phyloP scores from a whole-genome alignment of 2,329 filamentous ascomycete species.

The Penicillium hordei region DNA sequence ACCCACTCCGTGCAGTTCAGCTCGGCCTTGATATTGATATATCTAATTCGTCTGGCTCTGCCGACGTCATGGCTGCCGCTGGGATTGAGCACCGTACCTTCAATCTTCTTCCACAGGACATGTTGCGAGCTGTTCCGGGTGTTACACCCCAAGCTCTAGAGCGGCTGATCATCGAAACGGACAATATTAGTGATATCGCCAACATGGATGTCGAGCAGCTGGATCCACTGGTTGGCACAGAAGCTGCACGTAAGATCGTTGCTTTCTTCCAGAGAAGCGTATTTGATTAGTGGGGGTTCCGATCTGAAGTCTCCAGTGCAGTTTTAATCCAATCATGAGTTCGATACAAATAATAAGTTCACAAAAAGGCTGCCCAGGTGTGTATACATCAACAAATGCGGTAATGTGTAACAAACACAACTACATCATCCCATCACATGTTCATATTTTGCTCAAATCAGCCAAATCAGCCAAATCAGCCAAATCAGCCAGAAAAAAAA shows the following conservation, averaged over 20 bases:
- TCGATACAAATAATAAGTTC: background rate
- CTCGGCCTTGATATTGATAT: slow-evolving; percentile 68
- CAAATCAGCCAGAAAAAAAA: background rate
- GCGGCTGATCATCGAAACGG: slow-evolving; percentile 68
- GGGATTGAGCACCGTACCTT: slow-evolving; percentile 63
- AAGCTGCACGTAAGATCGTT: slow-evolving; percentile 72
- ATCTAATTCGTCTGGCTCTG: slow-evolving; percentile 31
- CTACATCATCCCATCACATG: background rate
- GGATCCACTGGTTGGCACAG: slow-evolving; percentile 70
- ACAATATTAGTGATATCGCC: slow-evolving; percentile 76
- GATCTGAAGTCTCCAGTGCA: background rate
- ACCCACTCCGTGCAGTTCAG: slow-evolving; percentile 81
- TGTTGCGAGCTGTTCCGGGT: slow-evolving; percentile 81
- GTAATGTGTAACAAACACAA: background rate
- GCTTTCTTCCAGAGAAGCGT: slow-evolving; percentile 74
- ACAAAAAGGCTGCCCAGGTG: background rate
- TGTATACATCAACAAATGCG: background rate
- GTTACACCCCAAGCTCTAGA: slow-evolving; percentile 76
- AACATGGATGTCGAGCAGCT: slow-evolving; percentile 79
- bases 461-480: too few species aligned
- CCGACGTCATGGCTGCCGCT: slow-evolving; percentile 58
- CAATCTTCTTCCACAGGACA: slow-evolving; percentile 83
- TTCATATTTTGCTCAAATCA: background rate
- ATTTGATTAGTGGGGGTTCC: slow-evolving; percentile 43
- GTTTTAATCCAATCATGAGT: background rate